Conservation (phyloP, 192 early-diverging fungal species). For the Coemansia sp. region DNA sequence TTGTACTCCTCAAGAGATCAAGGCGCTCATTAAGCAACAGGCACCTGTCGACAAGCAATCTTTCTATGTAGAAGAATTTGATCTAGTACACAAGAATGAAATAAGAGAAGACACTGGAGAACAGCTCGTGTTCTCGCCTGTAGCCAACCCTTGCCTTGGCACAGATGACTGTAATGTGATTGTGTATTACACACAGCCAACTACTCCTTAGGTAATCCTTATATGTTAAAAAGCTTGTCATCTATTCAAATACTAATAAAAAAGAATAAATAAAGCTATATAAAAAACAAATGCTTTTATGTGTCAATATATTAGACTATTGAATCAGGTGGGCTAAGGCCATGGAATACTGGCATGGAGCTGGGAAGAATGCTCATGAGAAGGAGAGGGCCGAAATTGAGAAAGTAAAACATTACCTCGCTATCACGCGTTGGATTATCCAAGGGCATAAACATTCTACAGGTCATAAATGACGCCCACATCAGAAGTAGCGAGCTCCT, state of each 20-base stretch:
- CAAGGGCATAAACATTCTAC: constrained; percentile 16
- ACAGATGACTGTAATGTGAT: neutral
- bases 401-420: constrained; percentile 23
- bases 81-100: neutral
- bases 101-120: neutral
- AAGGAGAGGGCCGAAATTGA: constrained; percentile 17
- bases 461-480: constrained; percentile 25
- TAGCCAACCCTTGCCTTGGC: neutral
- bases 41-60: neutral
- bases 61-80: neutral
- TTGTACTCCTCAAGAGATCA: neutral
- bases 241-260: neutral
- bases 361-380: constrained; percentile 2
- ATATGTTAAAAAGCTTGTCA: neutral
- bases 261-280: neutral
- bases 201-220: neutral
- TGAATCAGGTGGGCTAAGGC: neutral
- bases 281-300: neutral
- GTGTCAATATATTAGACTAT: neutral
- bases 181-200: neutral
- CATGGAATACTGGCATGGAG: neutral
- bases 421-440: constrained; percentile 15
- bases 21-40: neutral
- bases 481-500: neutral
- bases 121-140: neutral